Conservation (phyloP, 2,329 filamentous ascomycete genomes). For the Colletotrichum plurivorum region DNA sequence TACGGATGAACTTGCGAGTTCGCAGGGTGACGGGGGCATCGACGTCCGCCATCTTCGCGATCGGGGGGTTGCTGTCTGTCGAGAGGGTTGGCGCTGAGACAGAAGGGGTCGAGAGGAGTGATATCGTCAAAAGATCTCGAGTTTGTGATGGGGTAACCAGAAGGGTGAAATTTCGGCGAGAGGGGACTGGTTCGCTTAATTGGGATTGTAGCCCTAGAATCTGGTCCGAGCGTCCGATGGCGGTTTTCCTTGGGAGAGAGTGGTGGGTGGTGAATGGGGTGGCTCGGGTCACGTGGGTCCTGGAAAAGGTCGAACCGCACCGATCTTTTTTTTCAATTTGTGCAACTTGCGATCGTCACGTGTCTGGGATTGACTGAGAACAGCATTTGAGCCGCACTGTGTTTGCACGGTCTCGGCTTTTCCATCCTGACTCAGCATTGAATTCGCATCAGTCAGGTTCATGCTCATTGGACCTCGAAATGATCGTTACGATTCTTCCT, state of each 20-base stretch:
- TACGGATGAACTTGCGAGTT: conserved; percentile 99
- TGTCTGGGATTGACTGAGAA: too few relatives aligned
- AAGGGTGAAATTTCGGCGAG: conserved; percentile 40
- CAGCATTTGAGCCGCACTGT: neutral
- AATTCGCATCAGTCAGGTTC: neutral
- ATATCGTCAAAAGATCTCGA: conserved; percentile 37
- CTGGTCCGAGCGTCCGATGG: conserved; percentile 1
- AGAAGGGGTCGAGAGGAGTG: conserved; percentile 39
- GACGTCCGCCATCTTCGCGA: conserved; percentile 88
- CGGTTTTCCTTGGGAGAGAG: too few relatives aligned
- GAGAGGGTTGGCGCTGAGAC: conserved; percentile 41
- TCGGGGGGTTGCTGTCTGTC: conserved; percentile 47
- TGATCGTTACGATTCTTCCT: neutral
- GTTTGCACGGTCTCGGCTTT: conserved; percentile 26
- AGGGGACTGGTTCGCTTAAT: conserved; percentile 51
- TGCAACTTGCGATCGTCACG: neutral
- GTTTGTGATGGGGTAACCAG: conserved; percentile 33
- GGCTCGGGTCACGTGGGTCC: conserved; percentile 17
- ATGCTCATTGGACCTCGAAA: neutral
- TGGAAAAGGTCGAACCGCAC: neutral
- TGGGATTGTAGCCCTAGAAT: conserved; percentile 62
- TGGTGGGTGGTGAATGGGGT: neutral
- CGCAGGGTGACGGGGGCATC: conserved; percentile 85
- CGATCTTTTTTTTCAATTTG: neutral
- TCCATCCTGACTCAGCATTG: conserved; percentile 24